Conservation (phyloP, 805 yeast species). For the Ogataea nonfermentans region DNA sequence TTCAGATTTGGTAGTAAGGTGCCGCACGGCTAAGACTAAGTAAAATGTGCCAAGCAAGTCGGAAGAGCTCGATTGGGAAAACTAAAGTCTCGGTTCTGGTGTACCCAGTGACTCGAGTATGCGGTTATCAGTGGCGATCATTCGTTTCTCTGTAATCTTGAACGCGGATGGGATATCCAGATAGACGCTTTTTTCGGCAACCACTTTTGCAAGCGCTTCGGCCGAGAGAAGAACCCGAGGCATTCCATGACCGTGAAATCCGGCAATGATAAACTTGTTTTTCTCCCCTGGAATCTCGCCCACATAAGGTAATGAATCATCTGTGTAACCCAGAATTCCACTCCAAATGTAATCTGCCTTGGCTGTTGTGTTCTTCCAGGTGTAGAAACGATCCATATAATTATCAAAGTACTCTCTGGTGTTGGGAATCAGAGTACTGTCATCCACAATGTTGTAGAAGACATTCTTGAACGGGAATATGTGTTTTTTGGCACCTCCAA, state of each 20-base stretch:
- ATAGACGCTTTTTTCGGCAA: constrained; percentile 5
- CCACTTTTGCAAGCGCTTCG: constrained; percentile 36
- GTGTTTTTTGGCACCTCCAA: constrained; percentile 33
- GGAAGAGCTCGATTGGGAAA: neutral
- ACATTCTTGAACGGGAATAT: constrained; percentile 27
- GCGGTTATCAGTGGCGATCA: constrained; percentile 15
- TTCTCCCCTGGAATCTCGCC: constrained; percentile 35
- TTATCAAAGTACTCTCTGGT: constrained; percentile 26
- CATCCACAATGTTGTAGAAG: constrained; percentile 36
- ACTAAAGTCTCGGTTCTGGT: constrained; percentile 4
- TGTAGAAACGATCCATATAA: constrained; percentile 34
- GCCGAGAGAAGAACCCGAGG: constrained; percentile 43
- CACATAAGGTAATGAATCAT: constrained; percentile 41
- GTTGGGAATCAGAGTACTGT: constrained; percentile 29
- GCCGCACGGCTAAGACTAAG: too few species aligned
- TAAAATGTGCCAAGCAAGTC: too few species aligned
- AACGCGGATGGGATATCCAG: constrained; percentile 25
- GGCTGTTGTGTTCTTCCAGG: constrained; percentile 33
- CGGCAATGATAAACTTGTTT: constrained; percentile 42
- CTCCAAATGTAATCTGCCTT: constrained; percentile 38
- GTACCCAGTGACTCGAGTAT: constrained; percentile 14
- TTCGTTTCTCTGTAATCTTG: constrained; percentile 22
- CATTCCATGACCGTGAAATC: constrained; percentile 54
- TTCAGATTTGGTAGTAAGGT: too few species aligned
- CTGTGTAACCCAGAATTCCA: constrained; percentile 48